A percentile compares a stretch with the other conserved stretches of the same genome.
These are phyloP conservation scores for Herpetospermum pedunculosum DNA, from an alignment of 306 rosid species.

Conservation along the genomic window DNA sequence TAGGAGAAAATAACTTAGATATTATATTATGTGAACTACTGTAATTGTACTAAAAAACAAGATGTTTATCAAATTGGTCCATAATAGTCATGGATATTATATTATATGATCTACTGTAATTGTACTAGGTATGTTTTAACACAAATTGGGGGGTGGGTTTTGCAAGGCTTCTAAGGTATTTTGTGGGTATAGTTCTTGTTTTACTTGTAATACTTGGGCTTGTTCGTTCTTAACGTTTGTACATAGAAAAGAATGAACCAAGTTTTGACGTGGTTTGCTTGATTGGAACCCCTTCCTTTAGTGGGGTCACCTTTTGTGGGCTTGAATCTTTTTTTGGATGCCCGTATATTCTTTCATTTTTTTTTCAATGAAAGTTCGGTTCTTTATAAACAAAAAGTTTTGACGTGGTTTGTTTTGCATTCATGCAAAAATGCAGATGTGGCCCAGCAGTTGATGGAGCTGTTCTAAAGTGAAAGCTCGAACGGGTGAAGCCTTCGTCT, in stretches of 20 bases:
- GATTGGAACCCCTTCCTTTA: no score
- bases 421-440: conserved; percentile 57
- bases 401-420: background rate
- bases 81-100: background rate
- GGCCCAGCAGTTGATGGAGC: conserved; percentile 89
- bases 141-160: background rate
- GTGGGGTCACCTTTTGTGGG: no score
- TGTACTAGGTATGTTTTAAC: background rate
- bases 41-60: background rate
- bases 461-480: conserved; percentile 26
- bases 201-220: background rate
- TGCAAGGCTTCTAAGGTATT: background rate
- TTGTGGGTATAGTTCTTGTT: background rate
- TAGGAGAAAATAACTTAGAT: background rate
- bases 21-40: no score
- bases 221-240: background rate
- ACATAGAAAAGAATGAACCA: background rate
- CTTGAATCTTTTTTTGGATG: no score
- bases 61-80: background rate
- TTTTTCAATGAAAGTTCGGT: no score
- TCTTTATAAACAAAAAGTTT: no score
- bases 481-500: background rate
- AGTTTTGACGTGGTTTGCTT: background rate
- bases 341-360: no score
- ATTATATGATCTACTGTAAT: background rate